Evolutionary conservation across 208 protist genomes (phyloP), one percentile per base, ranked within the genome.

Genomic region (Acanthamoeba healyi): DNA sequence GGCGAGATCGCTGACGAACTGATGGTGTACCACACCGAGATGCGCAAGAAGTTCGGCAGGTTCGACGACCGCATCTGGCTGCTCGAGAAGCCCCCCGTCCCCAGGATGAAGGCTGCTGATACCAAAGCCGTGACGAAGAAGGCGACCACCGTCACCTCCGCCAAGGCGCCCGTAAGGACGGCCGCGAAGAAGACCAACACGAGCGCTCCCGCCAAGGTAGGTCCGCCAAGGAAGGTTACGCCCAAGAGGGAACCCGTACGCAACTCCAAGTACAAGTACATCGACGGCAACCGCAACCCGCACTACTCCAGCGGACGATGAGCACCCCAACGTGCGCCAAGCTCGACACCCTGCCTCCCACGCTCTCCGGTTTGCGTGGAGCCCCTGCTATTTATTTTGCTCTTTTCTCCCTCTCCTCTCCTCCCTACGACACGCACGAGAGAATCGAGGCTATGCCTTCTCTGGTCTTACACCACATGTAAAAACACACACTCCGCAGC

Each of bases 11-110:
- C 67, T 9, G 67, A 77, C 67, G 67, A 77, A 32, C 29, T 77
- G 67, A 77, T 77, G 67, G 67, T 77, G 17, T 77, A 44, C 67
- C 67, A 77, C 36, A 77, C 34, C 67, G 36, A 77, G 67, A 77
- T 42, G 67, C 67, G 29, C 36, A 77, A 42, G 29, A 36, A 77
- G 67, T 77, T 77, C 32, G 67, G 67, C 67, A 77, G 42, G 67
- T 77, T 77, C 36, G 67, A 77, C 14, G 67, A 36, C 67, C 17
- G 36, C 34, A 14, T 42, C 10, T 77, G 67, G 67, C 67, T 44
- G 5, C 67, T 77, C 67, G 67, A 36, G 34, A 36, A 40, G 67
- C 67, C 26, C 10, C 67, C 67, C 67, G 67, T 42, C 67, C 17
- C n/a, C 67, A 17, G 29, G 36, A 34, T 36, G 15, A 19, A 32